Conservation (phyloP, 352 stramenopile species). For the Pythium brassicae region DNA sequence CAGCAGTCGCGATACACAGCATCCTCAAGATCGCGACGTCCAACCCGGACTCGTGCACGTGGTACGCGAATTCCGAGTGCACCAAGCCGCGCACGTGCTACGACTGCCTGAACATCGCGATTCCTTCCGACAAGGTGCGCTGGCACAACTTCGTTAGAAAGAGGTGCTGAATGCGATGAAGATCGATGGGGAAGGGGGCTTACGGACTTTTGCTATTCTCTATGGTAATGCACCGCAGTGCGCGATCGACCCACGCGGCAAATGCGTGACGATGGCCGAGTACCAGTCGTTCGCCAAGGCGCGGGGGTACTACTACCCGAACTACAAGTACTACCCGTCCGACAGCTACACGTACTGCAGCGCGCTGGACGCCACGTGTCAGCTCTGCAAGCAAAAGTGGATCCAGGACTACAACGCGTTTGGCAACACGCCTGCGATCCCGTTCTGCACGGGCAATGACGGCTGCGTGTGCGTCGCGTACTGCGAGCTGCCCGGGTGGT, state of each 20-base stretch:
- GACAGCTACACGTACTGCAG: conserved; percentile 39
- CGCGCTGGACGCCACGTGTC: conserved; percentile 28
- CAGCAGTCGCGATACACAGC: neutral
- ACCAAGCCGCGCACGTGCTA: conserved; percentile 41
- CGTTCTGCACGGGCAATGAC: conserved; percentile 27
- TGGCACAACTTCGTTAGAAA: too few species aligned
- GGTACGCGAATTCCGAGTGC: conserved; percentile 25
- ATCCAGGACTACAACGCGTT: conserved; percentile 21
- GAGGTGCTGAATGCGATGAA: neutral
- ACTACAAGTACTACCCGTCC: conserved; percentile 38
- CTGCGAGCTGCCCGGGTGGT: conserved; percentile 26
- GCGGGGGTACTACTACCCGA: conserved; percentile 39
- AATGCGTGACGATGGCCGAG: conserved; percentile 29
- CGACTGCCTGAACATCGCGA: conserved; percentile 50
- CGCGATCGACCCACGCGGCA: conserved; percentile 27
- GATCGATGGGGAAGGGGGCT: neutral
- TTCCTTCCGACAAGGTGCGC: conserved; percentile 5
- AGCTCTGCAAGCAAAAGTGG: conserved; percentile 25
- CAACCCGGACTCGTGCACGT: conserved; percentile 28
- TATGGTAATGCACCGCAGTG: conserved; percentile 17
- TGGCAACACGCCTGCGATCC: conserved; percentile 16
- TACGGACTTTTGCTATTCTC: neutral
- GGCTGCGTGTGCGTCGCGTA: conserved; percentile 41
- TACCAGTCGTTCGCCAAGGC: conserved; percentile 29
- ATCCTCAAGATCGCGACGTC: conserved; percentile 19